Evolutionary conservation across 495 filamentous ascomycete genomes (phyloP).

Genomic region (Penicillium steckii): DNA sequence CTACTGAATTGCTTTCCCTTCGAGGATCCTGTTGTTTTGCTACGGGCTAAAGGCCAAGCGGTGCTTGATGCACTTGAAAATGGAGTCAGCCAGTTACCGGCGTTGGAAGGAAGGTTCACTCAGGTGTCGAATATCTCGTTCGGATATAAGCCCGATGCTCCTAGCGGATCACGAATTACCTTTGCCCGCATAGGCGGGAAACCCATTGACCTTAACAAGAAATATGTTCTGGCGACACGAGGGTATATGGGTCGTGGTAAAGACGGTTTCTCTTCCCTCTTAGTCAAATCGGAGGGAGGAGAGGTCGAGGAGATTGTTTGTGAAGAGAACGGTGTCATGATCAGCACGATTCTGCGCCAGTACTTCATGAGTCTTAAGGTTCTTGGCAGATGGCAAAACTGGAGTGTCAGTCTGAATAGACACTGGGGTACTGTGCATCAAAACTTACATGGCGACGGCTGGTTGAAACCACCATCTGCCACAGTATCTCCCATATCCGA

Average conservation of each 20-base stretch:
- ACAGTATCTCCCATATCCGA: constrained; percentile 25
- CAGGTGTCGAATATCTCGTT: constrained; percentile 82
- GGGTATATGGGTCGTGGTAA: constrained; percentile 87
- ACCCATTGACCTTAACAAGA: constrained; percentile 55
- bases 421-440: constrained; percentile 64
- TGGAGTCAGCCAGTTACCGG: constrained; percentile 72
- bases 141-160: constrained; percentile 59
- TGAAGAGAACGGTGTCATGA: constrained; percentile 83
- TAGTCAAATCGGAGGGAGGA: constrained; percentile 68
- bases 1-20: constrained; percentile 84
- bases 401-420: constrained; percentile 54
- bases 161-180: constrained; percentile 59
- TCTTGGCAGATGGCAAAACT: constrained; percentile 69
- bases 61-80: constrained; percentile 81
- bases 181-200: constrained; percentile 58
- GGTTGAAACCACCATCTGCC: constrained; percentile 35
- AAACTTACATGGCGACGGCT: constrained; percentile 45
- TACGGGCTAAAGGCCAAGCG: constrained; percentile 63
- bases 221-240: constrained; percentile 71
- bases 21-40: constrained; percentile 82
- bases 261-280: constrained; percentile 75
- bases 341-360: constrained; percentile 80
- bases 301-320: constrained; percentile 71
- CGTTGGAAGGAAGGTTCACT: constrained; percentile 70
- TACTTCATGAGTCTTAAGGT: constrained; percentile 85